Evolutionary conservation across 2,329 filamentous ascomycete species (phyloP), one percentile per base, ranked within the genome.

Genomic region (Elsinoe ampelina): DNA sequence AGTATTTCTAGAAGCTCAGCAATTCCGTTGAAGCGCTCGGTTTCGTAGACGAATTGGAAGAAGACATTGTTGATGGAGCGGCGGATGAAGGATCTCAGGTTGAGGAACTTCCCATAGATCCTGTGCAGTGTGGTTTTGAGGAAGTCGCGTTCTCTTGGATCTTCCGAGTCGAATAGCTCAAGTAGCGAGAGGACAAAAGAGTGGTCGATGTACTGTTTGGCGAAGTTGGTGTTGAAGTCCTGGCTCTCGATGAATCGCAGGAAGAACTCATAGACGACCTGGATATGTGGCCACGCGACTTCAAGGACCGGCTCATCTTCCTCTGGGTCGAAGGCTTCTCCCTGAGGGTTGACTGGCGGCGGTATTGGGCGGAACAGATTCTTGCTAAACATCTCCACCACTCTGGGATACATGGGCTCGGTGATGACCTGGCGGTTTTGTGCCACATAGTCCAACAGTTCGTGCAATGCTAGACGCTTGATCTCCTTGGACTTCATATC

Each of bases 401-500:
- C 93, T 60, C 89, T 86, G 35, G 93, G 93, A 67, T 98, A 98
- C 93, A 98, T 98, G 57, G 91, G 89, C 71, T 98, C 93, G 2
- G 91, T 96, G 67, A 98, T 98, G 68, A 98, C 93, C 67, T 95
- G 92, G 65, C 93, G 83, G 71, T 98, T 98, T 74, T 97, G 97
- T 66, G 93, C 92, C 58, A 98, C 93, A 69, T 98, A 98, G 72
- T 98, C 93, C 62, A 98, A 81, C 60, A 98, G 79, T 71, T 98
- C 93, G 70, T 98, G 93, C 43, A 98, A 80, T 41, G 93, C 93
- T 63, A 98, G 77, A 67, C 93, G 83, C 78, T 98, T 98, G 79
- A 98, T 97, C 74, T 98, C 93, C 77, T 98, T 98, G 48, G 92
- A 95, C 73, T 98, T 98, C 91, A 98, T 97, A 70, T 98, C 93